phyloP scores from a whole-genome alignment of 768 basidiomycete genomes.

The Collybia sordida region DNA sequence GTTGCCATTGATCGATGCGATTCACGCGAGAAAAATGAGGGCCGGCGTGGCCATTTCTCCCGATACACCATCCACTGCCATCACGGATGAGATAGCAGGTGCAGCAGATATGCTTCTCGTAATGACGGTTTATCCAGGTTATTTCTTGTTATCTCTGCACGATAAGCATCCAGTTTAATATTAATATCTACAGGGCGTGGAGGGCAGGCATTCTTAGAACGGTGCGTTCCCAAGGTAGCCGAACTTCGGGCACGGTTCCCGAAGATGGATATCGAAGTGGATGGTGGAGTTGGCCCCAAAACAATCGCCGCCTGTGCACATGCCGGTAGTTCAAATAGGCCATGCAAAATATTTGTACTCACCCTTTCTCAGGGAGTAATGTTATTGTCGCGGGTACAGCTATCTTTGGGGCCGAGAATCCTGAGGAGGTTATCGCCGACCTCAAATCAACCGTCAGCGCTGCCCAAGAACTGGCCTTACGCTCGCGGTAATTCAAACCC shows the following conservation, averaged over 20 bases:
- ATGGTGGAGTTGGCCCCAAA: constrained; percentile 94
- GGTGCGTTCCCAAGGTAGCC: constrained; percentile 90
- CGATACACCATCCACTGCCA: constrained; percentile 84
- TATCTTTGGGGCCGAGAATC: constrained; percentile 81
- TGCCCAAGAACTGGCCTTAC: constrained; percentile 51
- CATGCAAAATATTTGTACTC: background rate
- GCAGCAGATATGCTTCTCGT: constrained; percentile 94
- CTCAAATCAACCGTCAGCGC: constrained; percentile 70
- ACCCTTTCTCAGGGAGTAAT: constrained; percentile 71
- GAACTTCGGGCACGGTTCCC: constrained; percentile 91
- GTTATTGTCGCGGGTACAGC: constrained; percentile 98
- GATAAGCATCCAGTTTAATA: background rate
- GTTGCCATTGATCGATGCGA: constrained; percentile 71
- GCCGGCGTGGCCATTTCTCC: constrained; percentile 98
- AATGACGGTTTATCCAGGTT: constrained; percentile 97
- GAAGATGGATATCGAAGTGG: constrained; percentile 95
- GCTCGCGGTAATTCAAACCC: background rate
- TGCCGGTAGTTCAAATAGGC: constrained; percentile 55
- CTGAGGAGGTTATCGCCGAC: constrained; percentile 71
- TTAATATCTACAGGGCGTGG: constrained; percentile 61
- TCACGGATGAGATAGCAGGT: constrained; percentile 81
- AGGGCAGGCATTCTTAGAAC: constrained; percentile 94
- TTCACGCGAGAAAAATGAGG: constrained; percentile 84
- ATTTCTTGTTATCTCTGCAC: background rate
- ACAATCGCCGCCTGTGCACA: constrained; percentile 87